A percentile compares a stretch with the other conserved stretches of the same genome.
Conservation (phyloP, 805 yeast species). For the Sugiyamaella valdiviana region DNA sequence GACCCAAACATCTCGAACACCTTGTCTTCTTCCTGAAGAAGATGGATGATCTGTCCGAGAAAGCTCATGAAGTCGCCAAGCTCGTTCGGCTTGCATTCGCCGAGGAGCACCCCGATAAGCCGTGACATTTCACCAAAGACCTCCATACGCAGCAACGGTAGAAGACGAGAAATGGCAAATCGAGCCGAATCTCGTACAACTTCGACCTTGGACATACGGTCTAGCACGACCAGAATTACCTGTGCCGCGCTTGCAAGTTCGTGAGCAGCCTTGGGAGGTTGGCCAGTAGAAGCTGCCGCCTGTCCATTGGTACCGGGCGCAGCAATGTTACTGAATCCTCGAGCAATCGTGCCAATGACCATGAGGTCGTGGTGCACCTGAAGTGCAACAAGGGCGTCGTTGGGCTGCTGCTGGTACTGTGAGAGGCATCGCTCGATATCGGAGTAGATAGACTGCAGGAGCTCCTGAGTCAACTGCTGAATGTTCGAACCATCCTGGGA, state of each 20-base stretch:
- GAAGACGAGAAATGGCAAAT: conserved; percentile 79
- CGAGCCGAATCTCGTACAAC: conserved; percentile 78
- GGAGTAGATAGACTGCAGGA: conserved; percentile 69
- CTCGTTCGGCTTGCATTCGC: conserved; percentile 57
- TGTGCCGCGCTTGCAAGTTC: conserved; percentile 67
- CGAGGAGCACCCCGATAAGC: conserved; percentile 60
- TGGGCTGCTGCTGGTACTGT: conserved; percentile 11
- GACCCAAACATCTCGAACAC: conserved; percentile 70
- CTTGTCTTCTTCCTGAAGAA: conserved; percentile 56
- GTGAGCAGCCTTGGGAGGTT: conserved; percentile 3
- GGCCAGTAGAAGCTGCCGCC: conserved; percentile 25
- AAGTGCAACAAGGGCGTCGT: conserved; percentile 43
- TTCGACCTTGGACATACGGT: conserved; percentile 59
- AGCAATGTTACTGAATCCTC: conserved; percentile 62
- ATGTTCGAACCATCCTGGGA: conserved; percentile 39
- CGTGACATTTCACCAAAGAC: conserved; percentile 56
- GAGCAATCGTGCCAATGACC: conserved; percentile 84
- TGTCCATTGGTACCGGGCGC: conserved; percentile 17
- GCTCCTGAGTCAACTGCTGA: conserved; percentile 49
- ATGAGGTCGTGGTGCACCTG: conserved; percentile 82
- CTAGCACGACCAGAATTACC: conserved; percentile 77
- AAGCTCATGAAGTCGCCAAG: conserved; percentile 77
- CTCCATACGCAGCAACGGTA: conserved; percentile 57
- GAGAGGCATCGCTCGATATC: conserved; percentile 53
- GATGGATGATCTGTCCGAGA: conserved; percentile 81